These are phyloP conservation scores for Deinandra increscens DNA, from an alignment of 129 eudicot species.

Conservation along the genomic window DNA sequence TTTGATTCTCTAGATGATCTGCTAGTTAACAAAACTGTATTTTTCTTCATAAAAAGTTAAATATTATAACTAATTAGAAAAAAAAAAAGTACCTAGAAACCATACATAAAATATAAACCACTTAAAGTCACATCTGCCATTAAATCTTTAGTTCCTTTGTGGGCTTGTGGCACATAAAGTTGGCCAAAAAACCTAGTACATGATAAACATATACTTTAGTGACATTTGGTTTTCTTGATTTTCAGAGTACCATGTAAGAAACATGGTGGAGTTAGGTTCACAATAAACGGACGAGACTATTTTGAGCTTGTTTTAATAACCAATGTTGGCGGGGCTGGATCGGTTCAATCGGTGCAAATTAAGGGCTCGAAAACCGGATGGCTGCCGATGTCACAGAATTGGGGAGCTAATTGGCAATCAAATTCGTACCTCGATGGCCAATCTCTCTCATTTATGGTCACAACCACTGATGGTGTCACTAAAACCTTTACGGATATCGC, in stretches of 20 bases:
- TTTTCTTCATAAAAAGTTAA: too few species aligned
- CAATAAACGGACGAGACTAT: constrained; percentile 66
- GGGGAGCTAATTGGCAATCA: constrained; percentile 93
- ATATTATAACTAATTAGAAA: too few species aligned
- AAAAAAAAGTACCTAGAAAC: too few species aligned
- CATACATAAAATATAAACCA: too few species aligned
- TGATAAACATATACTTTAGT: background rate
- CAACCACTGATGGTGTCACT: constrained; percentile 73
- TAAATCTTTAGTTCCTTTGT: too few species aligned
- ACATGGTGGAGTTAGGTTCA: constrained; percentile 79
- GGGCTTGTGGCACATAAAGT: background rate
- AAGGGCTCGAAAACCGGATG: constrained; percentile 65
- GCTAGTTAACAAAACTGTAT: too few species aligned
- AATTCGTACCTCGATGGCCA: constrained; percentile 64
- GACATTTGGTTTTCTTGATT: constrained; percentile 12
- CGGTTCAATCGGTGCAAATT: constrained; percentile 51
- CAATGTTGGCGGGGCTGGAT: constrained; percentile 74
- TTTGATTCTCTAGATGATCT: too few species aligned
- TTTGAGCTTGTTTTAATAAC: constrained; percentile 73
- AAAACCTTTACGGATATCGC: constrained; percentile 47
- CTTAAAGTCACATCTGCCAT: too few species aligned
- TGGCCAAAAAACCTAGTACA: background rate
- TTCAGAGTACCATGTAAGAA: constrained; percentile 77
- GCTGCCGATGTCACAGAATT: constrained; percentile 65
- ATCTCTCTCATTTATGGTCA: constrained; percentile 68